Conservation (phyloP, 768 basidiomycete species). For the Trametes sanguinea region DNA sequence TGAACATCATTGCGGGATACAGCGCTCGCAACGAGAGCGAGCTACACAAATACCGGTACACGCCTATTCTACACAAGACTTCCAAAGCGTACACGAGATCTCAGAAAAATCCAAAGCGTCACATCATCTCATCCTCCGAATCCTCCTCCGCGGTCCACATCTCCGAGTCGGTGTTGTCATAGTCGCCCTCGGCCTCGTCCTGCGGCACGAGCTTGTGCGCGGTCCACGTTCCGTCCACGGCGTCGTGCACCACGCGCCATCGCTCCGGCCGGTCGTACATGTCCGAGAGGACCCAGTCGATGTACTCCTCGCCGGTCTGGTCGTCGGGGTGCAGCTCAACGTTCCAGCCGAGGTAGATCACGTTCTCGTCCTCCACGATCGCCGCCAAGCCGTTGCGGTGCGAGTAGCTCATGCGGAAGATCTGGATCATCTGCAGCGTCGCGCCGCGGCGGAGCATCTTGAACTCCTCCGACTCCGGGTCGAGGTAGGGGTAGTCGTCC, state of each 20-base stretch:
- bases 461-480: conserved; percentile 38
- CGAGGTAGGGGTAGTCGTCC: conserved; percentile 37
- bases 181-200: conserved; percentile 36
- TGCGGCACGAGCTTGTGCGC: conserved; percentile 43
- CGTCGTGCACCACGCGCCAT: conserved; percentile 39
- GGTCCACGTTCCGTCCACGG: conserved; percentile 42
- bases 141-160: conserved; percentile 34
- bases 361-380: conserved; percentile 38
- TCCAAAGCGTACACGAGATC: background rate
- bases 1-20: background rate
- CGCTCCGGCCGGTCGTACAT: conserved; percentile 47
- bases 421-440: conserved; percentile 56
- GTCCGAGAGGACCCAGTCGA: conserved; percentile 43
- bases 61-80: background rate
- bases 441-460: conserved; percentile 60
- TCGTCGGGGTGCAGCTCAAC: conserved; percentile 49
- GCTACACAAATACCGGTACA: background rate
- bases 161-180: conserved; percentile 43
- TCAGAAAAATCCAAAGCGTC: background rate
- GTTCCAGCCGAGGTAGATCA: conserved; percentile 71
- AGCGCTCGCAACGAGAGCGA: too few relatives aligned
- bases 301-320: conserved; percentile 41
- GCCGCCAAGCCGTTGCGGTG: conserved; percentile 58
- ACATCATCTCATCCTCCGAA: conserved; percentile 5
- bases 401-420: conserved; percentile 55